Conservation (phyloP, 2,329 filamentous ascomycete species). For the Sporothrix brunneoviolacea region DNA sequence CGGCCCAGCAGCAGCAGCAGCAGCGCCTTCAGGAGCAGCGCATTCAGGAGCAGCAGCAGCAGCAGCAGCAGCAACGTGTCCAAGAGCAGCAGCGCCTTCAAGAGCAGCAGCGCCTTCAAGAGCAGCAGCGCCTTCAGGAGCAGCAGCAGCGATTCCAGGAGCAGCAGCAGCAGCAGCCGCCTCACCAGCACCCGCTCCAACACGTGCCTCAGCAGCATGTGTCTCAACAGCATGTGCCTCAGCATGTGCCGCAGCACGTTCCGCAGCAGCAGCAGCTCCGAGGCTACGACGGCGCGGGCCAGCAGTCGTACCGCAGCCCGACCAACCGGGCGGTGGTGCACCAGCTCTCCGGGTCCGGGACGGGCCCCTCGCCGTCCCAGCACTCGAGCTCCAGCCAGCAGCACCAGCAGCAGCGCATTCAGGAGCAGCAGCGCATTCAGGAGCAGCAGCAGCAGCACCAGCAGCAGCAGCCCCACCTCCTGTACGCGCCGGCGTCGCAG, state of each 20-base stretch:
- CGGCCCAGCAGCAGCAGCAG: conserved; percentile 2
- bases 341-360: conserved; percentile 10
- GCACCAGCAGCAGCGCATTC: conserved; percentile 9
- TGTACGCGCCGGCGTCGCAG: conserved; percentile 34
- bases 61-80: conserved; percentile 12
- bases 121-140: conserved; percentile 17
- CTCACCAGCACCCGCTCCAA: conserved; percentile 3
- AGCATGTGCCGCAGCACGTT: conserved; percentile 15
- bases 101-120: conserved; percentile 15
- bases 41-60: conserved; percentile 15
- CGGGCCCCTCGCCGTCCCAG: conserved; percentile 18
- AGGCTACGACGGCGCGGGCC: conserved; percentile 2
- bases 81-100: conserved; percentile 12
- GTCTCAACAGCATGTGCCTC: conserved; percentile 15
- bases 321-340: conserved; percentile 7
- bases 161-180: conserved; percentile 15
- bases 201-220: conserved; percentile 19
- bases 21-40: conserved; percentile 19
- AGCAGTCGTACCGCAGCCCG: conserved; percentile 12
- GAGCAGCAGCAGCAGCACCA: conserved; percentile 14
- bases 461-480: conserved; percentile 20
- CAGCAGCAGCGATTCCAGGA: conserved; percentile 14
- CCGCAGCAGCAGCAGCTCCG: conserved; percentile 7
- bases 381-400: conserved; percentile 20
- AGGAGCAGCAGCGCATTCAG: conserved; percentile 19